Base-by-base conservation (phyloP, 306 rosid species). In the Rosa persica region DNA sequence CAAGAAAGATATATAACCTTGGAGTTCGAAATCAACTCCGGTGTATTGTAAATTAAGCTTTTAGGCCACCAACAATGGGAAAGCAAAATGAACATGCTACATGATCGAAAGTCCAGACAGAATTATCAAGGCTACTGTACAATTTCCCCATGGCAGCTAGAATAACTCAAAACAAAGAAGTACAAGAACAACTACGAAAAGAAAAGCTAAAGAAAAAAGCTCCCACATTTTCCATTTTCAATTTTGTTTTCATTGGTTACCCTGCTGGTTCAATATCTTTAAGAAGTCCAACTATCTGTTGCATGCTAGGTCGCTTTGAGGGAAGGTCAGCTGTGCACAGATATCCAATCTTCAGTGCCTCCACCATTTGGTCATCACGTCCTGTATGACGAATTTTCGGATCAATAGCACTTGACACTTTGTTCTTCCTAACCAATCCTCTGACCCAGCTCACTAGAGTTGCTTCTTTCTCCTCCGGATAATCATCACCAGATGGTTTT, bases 321-420 rank as follows among this genome's bases (percentile, higher is more conserved):
- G 99, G 97, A 75, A 88, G 85, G 25, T 93, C 99, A 61, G 99
- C 99, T 17, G 99, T 96, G 89, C 99, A 96, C 4, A 96, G 88
- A 85, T 93, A 96, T 13, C 93, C 98, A 78, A 93, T 90, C 88
- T 96, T 96, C 38, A 96, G 89, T 67, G 98, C 96, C 86, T 96
- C 98, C 73, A 88, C 93, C 93, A 96, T 96, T 76, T 91, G 93
- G 22, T 86, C 88, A 69, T 85, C 93, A 0, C 75, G 76, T 58
- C 88, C 96, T 3, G 92, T 86, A 44, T 88, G 86, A 10, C 89
- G 85, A 82, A 93, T 88, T 76, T 93, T 95, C 0, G 88, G 96
- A 88, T 93, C 98, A 83, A 95, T 91, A 36, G 90, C 92, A 52
- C 78, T 89, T 30, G 87, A 82, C 49, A 88, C 89, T 75, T 82